phyloP scores from a whole-genome alignment of 495 filamentous ascomycete genomes.

The Lasiosphaeria ovina region DNA sequence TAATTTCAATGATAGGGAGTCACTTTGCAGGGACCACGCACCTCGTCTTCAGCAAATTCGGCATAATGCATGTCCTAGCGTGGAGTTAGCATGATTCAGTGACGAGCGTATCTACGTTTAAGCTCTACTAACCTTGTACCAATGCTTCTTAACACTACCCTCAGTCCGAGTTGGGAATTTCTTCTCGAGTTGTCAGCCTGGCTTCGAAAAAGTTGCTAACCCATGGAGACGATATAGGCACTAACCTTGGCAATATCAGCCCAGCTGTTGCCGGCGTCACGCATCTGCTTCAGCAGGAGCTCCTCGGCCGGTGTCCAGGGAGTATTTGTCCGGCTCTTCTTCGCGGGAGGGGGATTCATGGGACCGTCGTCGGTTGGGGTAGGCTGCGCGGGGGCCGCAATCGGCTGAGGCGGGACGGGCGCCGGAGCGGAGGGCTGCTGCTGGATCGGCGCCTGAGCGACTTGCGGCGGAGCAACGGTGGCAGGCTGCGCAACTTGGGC shows the following conservation, averaged over 20 bases:
- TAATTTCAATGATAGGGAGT: not conserved
- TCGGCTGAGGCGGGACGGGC: slow-evolving; percentile 33
- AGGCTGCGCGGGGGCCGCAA: slow-evolving; percentile 31
- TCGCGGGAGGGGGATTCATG: slow-evolving; percentile 59
- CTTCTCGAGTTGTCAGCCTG: slow-evolving; percentile 44
- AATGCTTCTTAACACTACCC: slow-evolving; percentile 98
- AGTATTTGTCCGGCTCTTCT: slow-evolving; percentile 94
- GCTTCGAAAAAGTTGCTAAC: too few species aligned
- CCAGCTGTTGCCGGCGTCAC: slow-evolving; percentile 91
- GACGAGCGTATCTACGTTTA: not conserved
- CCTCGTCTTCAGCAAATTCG: slow-evolving; percentile 97
- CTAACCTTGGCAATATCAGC: slow-evolving; percentile 93
- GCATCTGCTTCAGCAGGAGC: slow-evolving; percentile 85
- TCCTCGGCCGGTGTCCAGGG: slow-evolving; percentile 97
- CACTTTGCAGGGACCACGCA: slow-evolving; percentile 40
- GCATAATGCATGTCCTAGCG: slow-evolving; percentile 96
- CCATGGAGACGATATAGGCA: slow-evolving; percentile 1
- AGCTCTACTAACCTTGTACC: slow-evolving; percentile 79
- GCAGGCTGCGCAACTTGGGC: slow-evolving; percentile 20
- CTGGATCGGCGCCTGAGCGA: slow-evolving; percentile 13
- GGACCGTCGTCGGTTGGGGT: slow-evolving; percentile 33
- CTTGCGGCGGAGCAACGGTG: slow-evolving; percentile 26
- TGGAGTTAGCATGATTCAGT: slow-evolving; percentile 28
- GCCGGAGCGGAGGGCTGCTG: slow-evolving; percentile 19
- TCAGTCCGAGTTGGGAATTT: slow-evolving; percentile 91